Evolutionary conservation across 306 rosid species (phyloP), one percentile per base, ranked within the genome.

Genomic region (Trifolium repens): DNA sequence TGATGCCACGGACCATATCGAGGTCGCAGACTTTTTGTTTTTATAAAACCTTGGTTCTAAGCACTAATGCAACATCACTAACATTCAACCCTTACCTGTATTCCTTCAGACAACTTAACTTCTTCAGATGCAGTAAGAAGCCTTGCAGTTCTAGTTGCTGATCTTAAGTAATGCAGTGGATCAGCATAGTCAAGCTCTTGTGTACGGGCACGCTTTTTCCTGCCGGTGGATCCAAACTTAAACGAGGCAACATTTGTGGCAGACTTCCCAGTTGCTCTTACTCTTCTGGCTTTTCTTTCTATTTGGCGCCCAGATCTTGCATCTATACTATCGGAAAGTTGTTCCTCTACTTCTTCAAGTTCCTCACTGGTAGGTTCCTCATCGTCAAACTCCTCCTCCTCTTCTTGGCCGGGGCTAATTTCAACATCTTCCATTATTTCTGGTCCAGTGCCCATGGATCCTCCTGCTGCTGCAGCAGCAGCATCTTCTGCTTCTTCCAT

Each of bases 41-140:
- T 8, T 17, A 2, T 7, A 54, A 54, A 55, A 9, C 30, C 35
- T 58, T 26, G 15, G 78, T 61, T 73, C 55, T 59, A 71, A 63
- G 61, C 61, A 62, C 65, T 62, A 42, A 70, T 74, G 62, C 32
- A 55, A 44, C 52, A 69, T 22, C 54, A 60, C 63, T 62, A 79
- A 57, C 80, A 49, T 39, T 71, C 27, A 15, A 70, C 73, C n/a
- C 71, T 40, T 73, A 94, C 98, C 98, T 91, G 98, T 77, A 94
- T 91, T 85, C 97, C 97, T 84, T 81, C 93, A 13, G 97, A 94
- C 67, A 91, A 78, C 82, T 90, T 85, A 72, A 87, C 81, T 82
- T 94, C 99, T 80, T 94, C 97, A 7, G 75, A 71, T 72, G 85
- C 64, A 68, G 96, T 87, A 68, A 94, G 99, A 82, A 94, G 99